A percentile compares a stretch with the other conserved stretches of the same genome.
Conservation (phyloP, 2,329 filamentous ascomycete genomes). For the Trichoderma cornu-damae region DNA sequence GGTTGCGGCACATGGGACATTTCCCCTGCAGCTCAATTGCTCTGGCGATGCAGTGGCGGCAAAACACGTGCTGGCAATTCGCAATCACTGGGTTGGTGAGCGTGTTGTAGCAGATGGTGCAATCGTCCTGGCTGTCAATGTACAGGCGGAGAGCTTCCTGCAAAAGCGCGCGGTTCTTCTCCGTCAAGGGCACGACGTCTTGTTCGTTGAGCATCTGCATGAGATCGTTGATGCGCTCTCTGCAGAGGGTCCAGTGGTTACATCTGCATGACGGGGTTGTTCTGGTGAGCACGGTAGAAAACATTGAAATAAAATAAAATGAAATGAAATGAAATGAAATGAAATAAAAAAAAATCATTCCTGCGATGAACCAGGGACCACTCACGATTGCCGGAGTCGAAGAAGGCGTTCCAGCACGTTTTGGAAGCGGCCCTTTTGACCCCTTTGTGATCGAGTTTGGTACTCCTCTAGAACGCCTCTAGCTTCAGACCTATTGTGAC, state of each 20-base stretch:
- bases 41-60: constrained; percentile 64
- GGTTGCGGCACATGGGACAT: constrained; percentile 78
- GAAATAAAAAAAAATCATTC: background rate
- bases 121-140: constrained; percentile 77
- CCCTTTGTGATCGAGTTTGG: constrained; percentile 41
- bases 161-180: constrained; percentile 65
- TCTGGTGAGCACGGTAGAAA: background rate
- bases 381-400: constrained; percentile 68
- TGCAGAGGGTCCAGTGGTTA: constrained; percentile 82
- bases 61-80: constrained; percentile 77
- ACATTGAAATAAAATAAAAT: too few species aligned
- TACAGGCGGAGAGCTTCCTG: constrained; percentile 71
- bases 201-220: constrained; percentile 63
- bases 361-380: background rate
- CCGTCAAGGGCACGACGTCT: constrained; percentile 62
- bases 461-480: constrained; percentile 63
- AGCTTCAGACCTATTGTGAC: constrained; percentile 58
- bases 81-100: constrained; percentile 74
- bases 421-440: constrained; percentile 57
- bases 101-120: constrained; percentile 72
- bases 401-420: constrained; percentile 76
- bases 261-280: constrained; percentile 46
- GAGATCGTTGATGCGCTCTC: constrained; percentile 66
- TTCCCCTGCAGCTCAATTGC: constrained; percentile 71
- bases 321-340: too few species aligned